phyloP scores from a whole-genome alignment of 164 flowering plant genomes.

The Vitis rupestris region DNA sequence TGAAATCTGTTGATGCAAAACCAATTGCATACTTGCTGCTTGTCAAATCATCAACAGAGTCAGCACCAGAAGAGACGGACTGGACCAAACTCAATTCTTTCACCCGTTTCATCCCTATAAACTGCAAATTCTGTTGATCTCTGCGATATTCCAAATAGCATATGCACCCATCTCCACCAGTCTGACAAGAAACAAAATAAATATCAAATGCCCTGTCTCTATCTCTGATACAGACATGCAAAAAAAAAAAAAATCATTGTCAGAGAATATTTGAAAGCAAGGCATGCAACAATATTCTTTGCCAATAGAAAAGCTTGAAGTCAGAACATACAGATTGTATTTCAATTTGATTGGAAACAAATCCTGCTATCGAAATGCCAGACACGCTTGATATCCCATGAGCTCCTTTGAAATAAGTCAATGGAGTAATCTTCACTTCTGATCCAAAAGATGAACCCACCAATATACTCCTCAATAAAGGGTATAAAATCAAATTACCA shows the following conservation, averaged over 20 bases:
- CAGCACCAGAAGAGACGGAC: constrained; percentile 43
- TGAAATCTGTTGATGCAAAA: constrained; percentile 81
- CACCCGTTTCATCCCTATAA: constrained; percentile 88
- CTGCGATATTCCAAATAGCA: constrained; percentile 68
- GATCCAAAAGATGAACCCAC: constrained; percentile 22
- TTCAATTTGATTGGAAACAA: constrained; percentile 42
- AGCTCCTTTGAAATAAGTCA: constrained; percentile 83
- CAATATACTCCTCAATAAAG: constrained; percentile 43
- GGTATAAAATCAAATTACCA: constrained; percentile 80
- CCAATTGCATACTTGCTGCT: constrained; percentile 68
- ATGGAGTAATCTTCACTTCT: constrained; percentile 45
- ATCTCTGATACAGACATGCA: neutral
- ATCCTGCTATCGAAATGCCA: constrained; percentile 50
- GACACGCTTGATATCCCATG: constrained; percentile 92
- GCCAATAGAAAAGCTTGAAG: constrained; percentile 2
- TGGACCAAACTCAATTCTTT: constrained; percentile 81
- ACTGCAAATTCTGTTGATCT: constrained; percentile 47
- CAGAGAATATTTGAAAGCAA: constrained; percentile 1
- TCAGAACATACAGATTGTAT: constrained; percentile 66
- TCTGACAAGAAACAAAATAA: constrained; percentile 38
- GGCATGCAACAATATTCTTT: neutral
- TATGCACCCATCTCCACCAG: constrained; percentile 96
- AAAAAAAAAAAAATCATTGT: neutral
- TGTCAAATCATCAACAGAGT: constrained; percentile 30
- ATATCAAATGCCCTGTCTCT: neutral